phyloP scores from a whole-genome alignment of 192 early-diverging fungal genomes.

The Backusella liffmaniae region DNA sequence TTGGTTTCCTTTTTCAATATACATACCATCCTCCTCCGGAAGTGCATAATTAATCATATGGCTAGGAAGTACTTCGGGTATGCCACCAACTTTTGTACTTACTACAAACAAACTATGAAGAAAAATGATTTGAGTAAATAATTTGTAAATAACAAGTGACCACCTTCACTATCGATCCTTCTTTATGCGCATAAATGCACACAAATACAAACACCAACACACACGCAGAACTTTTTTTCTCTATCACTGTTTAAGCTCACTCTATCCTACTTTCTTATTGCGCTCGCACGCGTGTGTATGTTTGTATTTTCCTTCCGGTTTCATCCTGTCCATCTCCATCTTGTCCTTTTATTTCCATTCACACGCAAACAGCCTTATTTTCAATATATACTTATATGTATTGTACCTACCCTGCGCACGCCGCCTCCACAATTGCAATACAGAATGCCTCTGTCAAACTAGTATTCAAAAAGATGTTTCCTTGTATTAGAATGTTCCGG shows the following conservation, averaged over 20 bases:
- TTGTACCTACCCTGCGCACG: constrained; percentile 75
- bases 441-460: constrained; percentile 98
- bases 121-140: neutral
- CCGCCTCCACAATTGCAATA: constrained; percentile 98
- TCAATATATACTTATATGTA: neutral
- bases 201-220: neutral
- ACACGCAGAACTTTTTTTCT: neutral
- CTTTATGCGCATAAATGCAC: neutral
- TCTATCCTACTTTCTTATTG: neutral
- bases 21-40: constrained; percentile 79
- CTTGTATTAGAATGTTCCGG: constrained; percentile 83
- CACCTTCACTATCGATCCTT: neutral
- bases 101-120: constrained; percentile 79
- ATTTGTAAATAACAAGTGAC: neutral
- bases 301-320: neutral
- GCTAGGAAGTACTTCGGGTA: constrained; percentile 92
- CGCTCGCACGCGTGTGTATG: too few relatives aligned
- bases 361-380: neutral
- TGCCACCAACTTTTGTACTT: constrained; percentile 92
- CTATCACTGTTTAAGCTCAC: neutral
- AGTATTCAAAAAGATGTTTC: constrained; percentile 96
- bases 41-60: constrained; percentile 91
- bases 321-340: constrained; percentile 6
- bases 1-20: neutral
- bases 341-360: neutral